Percentiles rank a stretch among this genome's conserved stretches.
phyloP scores from a whole-genome alignment of 2,329 filamentous ascomycete genomes.

The Cladosporium sp. region DNA sequence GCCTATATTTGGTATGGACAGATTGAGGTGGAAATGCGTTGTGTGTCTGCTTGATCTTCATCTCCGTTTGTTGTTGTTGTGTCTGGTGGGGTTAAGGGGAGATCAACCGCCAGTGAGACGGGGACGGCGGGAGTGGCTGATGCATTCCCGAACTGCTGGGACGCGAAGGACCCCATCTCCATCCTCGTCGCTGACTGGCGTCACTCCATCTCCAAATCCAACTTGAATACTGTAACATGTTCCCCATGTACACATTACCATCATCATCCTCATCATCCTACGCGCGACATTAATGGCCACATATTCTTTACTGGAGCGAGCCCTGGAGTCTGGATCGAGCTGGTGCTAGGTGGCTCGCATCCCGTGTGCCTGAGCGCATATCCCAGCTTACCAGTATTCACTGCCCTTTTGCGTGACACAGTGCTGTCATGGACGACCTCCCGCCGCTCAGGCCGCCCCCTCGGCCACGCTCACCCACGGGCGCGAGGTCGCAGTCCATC shows the following conservation, averaged over 20 bases:
- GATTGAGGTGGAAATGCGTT: too few species aligned
- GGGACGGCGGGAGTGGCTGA: background rate
- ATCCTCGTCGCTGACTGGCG: background rate
- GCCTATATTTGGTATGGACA: too few species aligned
- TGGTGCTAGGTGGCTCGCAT: background rate
- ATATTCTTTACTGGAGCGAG: constrained; percentile 3
- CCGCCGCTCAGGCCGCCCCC: constrained; percentile 29
- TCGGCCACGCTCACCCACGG: constrained; percentile 28
- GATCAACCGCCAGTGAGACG: background rate
- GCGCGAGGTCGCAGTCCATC: constrained; percentile 28
- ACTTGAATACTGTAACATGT: background rate
- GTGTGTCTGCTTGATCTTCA: too few species aligned
- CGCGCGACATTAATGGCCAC: constrained; percentile 4
- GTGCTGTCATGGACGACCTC: constrained; percentile 23
- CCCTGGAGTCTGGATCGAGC: background rate
- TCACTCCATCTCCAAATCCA: constrained; percentile 6
- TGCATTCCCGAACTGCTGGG: background rate
- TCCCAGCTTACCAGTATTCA: background rate
- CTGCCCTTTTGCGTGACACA: constrained; percentile 1
- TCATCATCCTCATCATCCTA: background rate
- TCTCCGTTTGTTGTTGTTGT: too few species aligned
- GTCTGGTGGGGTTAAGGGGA: background rate
- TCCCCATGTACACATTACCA: background rate
- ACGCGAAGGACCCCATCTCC: background rate
- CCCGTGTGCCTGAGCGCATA: background rate